A percentile compares a stretch with the other conserved stretches of the same genome.
Conservation (phyloP, 1,284 basidiomycete species). For the Irpex lacteus region DNA sequence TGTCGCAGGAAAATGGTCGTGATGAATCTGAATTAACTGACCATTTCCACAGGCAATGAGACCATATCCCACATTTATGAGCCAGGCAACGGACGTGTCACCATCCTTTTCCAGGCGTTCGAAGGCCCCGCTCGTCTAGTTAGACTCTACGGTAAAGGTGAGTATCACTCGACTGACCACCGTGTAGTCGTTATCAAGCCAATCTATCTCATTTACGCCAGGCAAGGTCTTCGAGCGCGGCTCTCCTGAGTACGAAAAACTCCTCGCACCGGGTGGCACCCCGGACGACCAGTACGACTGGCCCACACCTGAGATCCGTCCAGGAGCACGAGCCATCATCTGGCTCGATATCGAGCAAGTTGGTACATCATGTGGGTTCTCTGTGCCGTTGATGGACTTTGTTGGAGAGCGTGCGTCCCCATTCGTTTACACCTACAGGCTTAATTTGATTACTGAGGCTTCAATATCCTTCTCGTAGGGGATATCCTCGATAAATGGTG, state of each 20-base stretch:
- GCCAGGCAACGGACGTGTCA: conserved; percentile 47
- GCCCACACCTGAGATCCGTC: conserved; percentile 10
- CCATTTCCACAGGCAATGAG: conserved; percentile 39
- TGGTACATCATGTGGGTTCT: conserved; percentile 12
- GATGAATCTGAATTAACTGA: background rate
- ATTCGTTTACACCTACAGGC: background rate
- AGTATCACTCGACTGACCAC: conserved; percentile 1
- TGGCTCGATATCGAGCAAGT: conserved; percentile 14
- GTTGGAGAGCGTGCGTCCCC: conserved; percentile 5
- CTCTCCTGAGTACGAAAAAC: conserved; percentile 12
- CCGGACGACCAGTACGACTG: conserved; percentile 5
- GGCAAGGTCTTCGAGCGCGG: conserved; percentile 12
- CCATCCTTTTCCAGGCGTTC: conserved; percentile 53
- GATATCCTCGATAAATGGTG: conserved; percentile 2
- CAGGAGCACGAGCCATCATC: conserved; percentile 12
- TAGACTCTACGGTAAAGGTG: conserved; percentile 51
- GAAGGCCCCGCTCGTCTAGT: conserved; percentile 51
- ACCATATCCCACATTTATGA: conserved; percentile 59
- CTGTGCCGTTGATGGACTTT: conserved; percentile 13
- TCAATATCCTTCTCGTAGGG: background rate
- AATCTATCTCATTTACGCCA: background rate
- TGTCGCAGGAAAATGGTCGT: background rate
- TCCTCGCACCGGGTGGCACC: background rate
- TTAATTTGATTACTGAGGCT: background rate
- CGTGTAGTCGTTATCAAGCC: background rate